These are phyloP conservation scores for Cornus florida DNA, from an alignment of 148 eudicot species.

Conservation along the genomic window DNA sequence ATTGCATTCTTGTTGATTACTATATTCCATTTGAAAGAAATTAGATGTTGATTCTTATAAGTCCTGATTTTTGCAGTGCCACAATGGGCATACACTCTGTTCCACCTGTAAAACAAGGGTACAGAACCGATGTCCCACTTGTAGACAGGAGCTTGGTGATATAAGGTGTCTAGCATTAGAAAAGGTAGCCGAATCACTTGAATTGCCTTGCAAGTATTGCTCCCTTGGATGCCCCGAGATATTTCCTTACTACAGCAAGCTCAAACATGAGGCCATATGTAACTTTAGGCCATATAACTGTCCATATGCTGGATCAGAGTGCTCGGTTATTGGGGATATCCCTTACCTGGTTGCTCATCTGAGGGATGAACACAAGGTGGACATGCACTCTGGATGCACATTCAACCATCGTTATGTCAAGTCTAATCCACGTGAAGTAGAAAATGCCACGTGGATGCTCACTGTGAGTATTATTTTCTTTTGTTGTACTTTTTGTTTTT, in stretches of 20 bases:
- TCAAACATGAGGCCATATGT: constrained; percentile 44
- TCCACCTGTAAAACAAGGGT: constrained; percentile 47
- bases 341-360: constrained; percentile 42
- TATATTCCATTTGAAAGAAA: neutral
- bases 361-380: constrained; percentile 51
- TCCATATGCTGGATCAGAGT: constrained; percentile 55
- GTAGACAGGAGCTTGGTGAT: constrained; percentile 54
- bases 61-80: constrained; percentile 32
- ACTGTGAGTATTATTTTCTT: constrained; percentile 34
- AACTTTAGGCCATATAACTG: constrained; percentile 49
- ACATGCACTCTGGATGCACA: constrained; percentile 51
- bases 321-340: constrained; percentile 43
- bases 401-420: constrained; percentile 56
- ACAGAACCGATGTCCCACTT: constrained; percentile 50
- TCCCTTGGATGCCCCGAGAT: constrained; percentile 47
- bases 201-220: constrained; percentile 46
- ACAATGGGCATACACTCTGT: constrained; percentile 51
- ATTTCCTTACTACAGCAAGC: constrained; percentile 49
- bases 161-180: constrained; percentile 52
- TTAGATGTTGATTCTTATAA: neutral
- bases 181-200: constrained; percentile 48
- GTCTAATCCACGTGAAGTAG: constrained; percentile 52
- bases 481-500: too few relatives aligned
- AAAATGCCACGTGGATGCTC: constrained; percentile 58
- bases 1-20: neutral